Base-by-base conservation (phyloP, 176 grass and related monocot genomes). In the Urochloa ruziziensis region DNA sequence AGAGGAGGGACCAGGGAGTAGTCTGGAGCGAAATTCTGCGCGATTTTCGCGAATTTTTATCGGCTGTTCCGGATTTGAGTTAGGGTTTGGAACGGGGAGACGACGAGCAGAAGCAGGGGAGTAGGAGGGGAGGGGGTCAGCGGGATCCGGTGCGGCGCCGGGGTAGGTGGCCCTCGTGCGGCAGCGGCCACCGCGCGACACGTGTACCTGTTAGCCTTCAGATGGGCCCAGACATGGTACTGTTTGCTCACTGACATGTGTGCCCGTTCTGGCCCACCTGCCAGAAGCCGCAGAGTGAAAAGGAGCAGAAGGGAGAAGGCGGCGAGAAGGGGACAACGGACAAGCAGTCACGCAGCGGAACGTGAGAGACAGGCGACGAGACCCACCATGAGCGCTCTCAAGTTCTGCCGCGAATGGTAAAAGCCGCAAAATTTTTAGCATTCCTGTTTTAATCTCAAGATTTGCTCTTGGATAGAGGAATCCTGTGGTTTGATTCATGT, bases 401-500 rank as follows among this genome's bases (percentile, higher is more conserved):
- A 83, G 40, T 97, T 93, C 85, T 94, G 91, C 82, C 11, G 80
- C 32, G 48, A 94, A 94, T 97, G 94, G 94, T 94, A 52, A 73
- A 19, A 14, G 6, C 63, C 30, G 52, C 19, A 6, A 64, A 82
- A 51, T 47, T 36, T 76, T 51, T 58, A 5, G 60, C 73, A 23
- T 40, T 76, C 27, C 27, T 67, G 3, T 29, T 59, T 13, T 13
- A 25, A 27, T 59, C 23, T 17, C 44, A 49, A 2, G 8, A 37
- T 73, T 74, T 23, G 13, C 1, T 56, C 48, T 33, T 48, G 3
- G n/a, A 28, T 58, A 4, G n/a, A 42, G 4, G 56, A 21, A 24
- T 29, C 3, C 37, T 6, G 48, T 62, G 27, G 32, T 79, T 29
- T 80, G 24, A 44, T 71, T 47, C 66, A 2, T 72, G 36, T 7